Percentiles rank a stretch among this genome's conserved stretches.
Conservation (phyloP, 192 early-diverging fungal species). For the Phlyctochytrium arcticum region DNA sequence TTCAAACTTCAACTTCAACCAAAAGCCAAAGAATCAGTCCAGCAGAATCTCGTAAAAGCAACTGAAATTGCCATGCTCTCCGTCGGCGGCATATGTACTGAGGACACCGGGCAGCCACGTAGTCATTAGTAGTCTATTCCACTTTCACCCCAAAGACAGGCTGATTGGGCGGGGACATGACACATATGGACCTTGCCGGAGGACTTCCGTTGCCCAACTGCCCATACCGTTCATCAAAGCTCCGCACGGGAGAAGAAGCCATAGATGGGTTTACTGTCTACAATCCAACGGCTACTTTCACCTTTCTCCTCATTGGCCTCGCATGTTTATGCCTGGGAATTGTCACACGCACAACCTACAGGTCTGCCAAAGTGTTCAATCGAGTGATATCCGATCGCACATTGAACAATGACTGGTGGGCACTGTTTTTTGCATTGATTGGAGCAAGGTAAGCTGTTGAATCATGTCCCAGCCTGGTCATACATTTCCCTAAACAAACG, state of each 20-base stretch:
- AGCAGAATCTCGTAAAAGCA: too few relatives aligned
- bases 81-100: too few relatives aligned
- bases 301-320: slow-evolving; percentile 21
- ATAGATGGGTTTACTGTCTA: background rate
- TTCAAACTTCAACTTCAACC: too few relatives aligned
- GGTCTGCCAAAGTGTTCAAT: slow-evolving; percentile 37
- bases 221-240: slow-evolving; percentile 30
- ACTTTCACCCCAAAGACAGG: too few relatives aligned
- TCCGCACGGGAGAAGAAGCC: slow-evolving; percentile 1
- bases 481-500: too few relatives aligned
- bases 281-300: slow-evolving; percentile 30
- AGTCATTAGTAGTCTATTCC: too few relatives aligned
- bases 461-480: background rate
- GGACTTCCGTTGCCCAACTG: slow-evolving; percentile 38
- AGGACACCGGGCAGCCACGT: too few relatives aligned
- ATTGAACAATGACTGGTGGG: slow-evolving; percentile 30
- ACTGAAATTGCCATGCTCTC: too few relatives aligned
- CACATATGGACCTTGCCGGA: slow-evolving; percentile 25
- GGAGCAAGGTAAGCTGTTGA: slow-evolving; percentile 11
- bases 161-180: slow-evolving; percentile 20
- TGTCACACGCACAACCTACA: slow-evolving; percentile 4
- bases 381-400: slow-evolving; percentile 26
- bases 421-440: slow-evolving; percentile 21
- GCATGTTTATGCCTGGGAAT: slow-evolving; percentile 15
- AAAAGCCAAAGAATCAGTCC: too few relatives aligned